These are phyloP conservation scores for Sugiyamaella americana DNA, from an alignment of 805 yeast species.

Conservation along the genomic window DNA sequence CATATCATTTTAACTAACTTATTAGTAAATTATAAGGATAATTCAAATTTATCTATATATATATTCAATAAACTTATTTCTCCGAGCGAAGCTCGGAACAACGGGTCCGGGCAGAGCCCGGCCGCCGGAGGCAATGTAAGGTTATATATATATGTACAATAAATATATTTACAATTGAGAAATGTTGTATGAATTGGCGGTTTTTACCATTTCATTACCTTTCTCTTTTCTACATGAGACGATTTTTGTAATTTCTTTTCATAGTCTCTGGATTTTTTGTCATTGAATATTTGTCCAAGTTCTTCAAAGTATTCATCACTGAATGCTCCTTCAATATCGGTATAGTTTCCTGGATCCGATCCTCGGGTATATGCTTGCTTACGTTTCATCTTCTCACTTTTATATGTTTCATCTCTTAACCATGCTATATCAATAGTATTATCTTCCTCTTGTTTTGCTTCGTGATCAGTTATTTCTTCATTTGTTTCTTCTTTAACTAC, in stretches of 20 bases:
- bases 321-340: constrained; percentile 9
- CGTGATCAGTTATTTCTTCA: neutral
- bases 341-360: constrained; percentile 16
- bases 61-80: no score
- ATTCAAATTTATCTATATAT: no score
- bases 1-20: no score
- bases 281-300: constrained; percentile 5
- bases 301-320: constrained; percentile 15
- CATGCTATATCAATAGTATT: constrained; percentile 8
- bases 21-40: no score
- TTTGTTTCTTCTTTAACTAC: constrained; percentile 1
- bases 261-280: constrained; percentile 5
- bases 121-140: no score
- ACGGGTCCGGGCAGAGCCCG: no score
- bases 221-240: constrained; percentile 6
- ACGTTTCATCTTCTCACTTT: neutral
- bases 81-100: no score
- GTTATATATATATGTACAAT: neutral
- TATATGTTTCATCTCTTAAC: neutral
- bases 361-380: constrained; percentile 10
- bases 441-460: constrained; percentile 2
- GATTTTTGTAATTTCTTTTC: neutral
- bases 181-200: no score
- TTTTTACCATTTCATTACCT: constrained; percentile 4
- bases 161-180: no score